A percentile compares a stretch with the other conserved stretches of the same genome.
Evolutionary conservation across 208 protist genomes (phyloP).

Genomic region (Angomonas ambiguus): DNA sequence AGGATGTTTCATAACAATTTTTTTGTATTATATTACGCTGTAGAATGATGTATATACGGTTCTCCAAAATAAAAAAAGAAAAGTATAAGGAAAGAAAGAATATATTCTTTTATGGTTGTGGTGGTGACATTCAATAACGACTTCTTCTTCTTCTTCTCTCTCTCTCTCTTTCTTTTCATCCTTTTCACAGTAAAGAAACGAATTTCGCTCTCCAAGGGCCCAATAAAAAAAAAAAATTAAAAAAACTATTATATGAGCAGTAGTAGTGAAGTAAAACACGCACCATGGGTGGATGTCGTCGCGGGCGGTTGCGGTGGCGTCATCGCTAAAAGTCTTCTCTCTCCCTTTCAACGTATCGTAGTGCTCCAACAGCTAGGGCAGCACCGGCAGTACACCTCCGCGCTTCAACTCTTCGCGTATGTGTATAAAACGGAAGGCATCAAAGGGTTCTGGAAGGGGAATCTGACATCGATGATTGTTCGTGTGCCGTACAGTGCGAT

Average conservation of each 20-base stretch:
- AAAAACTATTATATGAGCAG: constrained; percentile 13
- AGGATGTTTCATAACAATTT: neutral
- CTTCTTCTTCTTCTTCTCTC: neutral
- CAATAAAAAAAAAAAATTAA: constrained; percentile 2
- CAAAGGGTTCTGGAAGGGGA: constrained; percentile 84
- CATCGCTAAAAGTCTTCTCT: constrained; percentile 77
- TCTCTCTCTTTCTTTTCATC: neutral
- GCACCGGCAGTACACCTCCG: constrained; percentile 2
- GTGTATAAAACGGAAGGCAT: constrained; percentile 61
- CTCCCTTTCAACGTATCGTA: constrained; percentile 82
- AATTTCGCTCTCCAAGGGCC: neutral
- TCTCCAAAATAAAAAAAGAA: constrained; percentile 3
- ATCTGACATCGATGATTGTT: constrained; percentile 86
- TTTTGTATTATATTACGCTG: neutral
- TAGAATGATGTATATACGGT: constrained; percentile 3
- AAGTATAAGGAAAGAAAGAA: constrained; percentile 5
- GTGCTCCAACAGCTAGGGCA: constrained; percentile 35
- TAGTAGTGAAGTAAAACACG: constrained; percentile 74
- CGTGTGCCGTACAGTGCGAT: constrained; percentile 87
- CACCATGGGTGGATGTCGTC: constrained; percentile 74
- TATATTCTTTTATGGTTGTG: neutral
- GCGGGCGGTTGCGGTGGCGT: constrained; percentile 70
- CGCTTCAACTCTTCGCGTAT: constrained; percentile 28
- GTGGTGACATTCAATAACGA: neutral
- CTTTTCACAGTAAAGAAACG: too few species aligned